These are phyloP conservation scores for Ophiostoma perfectum DNA, from an alignment of 2,329 filamentous ascomycete species.

Conservation along the genomic window DNA sequence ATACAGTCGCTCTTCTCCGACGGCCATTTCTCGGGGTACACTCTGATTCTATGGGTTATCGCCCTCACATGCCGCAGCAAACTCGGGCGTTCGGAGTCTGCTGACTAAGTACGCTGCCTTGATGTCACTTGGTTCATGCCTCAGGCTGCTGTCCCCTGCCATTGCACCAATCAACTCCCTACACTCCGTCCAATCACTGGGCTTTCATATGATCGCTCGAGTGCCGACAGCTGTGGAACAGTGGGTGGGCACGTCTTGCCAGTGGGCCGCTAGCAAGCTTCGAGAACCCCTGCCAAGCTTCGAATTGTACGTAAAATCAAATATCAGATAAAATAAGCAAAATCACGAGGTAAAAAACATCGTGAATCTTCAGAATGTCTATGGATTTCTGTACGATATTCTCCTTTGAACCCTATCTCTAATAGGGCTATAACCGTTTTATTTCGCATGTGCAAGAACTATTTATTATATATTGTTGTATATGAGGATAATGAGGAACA, in stretches of 20 bases:
- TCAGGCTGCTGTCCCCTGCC: not conserved
- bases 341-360: constrained; percentile 2
- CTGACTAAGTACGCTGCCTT: not conserved
- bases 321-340: not conserved
- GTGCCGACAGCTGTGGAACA: not conserved
- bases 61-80: not conserved
- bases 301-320: not conserved
- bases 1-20: not conserved
- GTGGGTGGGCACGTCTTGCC: not conserved
- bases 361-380: not conserved
- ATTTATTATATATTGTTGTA: too few relatives aligned
- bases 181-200: not conserved
- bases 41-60: not conserved
- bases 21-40: constrained; percentile 5
- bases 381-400: too few relatives aligned
- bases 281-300: constrained; percentile 8
- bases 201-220: constrained; percentile 1
- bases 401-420: too few relatives aligned
- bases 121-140: not conserved
- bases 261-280: not conserved
- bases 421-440: too few relatives aligned
- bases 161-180: not conserved
- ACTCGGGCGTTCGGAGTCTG: not conserved
- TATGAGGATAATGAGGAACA: too few relatives aligned
- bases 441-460: too few relatives aligned